Base-by-base conservation (phyloP, 164 flowering plant genomes). In the Nymphaea thermarum region DNA sequence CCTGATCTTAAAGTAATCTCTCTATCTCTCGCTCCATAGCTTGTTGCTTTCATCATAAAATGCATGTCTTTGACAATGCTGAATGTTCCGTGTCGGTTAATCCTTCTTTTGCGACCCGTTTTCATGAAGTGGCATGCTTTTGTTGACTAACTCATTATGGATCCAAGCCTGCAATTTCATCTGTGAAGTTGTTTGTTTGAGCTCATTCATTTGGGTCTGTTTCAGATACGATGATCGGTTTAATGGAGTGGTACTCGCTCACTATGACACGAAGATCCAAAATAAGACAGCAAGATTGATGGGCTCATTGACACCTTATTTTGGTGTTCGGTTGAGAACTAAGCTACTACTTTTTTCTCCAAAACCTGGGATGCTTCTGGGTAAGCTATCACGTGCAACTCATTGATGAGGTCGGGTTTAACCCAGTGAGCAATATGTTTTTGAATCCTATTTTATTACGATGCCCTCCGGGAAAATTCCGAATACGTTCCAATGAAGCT, bases 211-310 rank as follows among this genome's bases (percentile, higher is more conserved):
- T 63, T 4, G 3, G 47, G 43, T 12, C 4, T 65, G 55, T 65
- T 75, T 44, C 84, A 91, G 97, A 78, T 91, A 70, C 67, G 81
- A 69, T 80, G 97, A 94, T 71, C 66, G 57, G 18, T 91, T 87
- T 74, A 89, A 86, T 47, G 97, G 98, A 6, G 88, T 94, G 10
- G 75, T 89, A 43, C 77, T 91, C 78, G 93, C 93, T 65, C 88
- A 87, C 74, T 85, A 78, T 60, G 64, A 62, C 64, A 79, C 81
- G 53, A 44, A 73, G 0, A 17, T 74, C 62, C 55, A 43, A 10
- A 73, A 70, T 73, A 72, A 74, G 66, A 44, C 43, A 43, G 88
- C 89, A 0, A 87, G 75, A 73, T 80, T 89, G 74, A 80, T 87
- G 62, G 69, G 86, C 16, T 87, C 87, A 14, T 47, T 89, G 65